phyloP scores from a whole-genome alignment of 257 asterid species.

The Fraxinus pennsylvanica region DNA sequence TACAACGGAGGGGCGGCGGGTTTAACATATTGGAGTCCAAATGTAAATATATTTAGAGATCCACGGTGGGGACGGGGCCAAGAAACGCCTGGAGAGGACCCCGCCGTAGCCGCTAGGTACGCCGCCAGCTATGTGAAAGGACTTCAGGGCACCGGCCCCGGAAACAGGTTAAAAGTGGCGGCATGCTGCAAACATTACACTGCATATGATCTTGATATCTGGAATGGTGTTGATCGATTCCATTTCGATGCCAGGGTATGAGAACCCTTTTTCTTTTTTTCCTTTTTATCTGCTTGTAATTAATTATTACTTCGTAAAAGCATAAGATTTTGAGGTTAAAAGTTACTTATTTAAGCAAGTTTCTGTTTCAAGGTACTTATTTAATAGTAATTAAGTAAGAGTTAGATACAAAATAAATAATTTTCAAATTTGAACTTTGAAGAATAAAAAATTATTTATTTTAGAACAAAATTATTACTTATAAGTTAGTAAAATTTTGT shows the following conservation, averaged over 20 bases:
- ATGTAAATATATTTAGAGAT: conserved; percentile 85
- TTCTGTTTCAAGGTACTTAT: background rate
- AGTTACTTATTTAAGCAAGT: background rate
- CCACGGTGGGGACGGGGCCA: conserved; percentile 93
- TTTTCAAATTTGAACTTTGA: background rate
- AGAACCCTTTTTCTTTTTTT: background rate
- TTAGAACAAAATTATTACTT: too few species aligned
- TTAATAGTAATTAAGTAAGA: too few species aligned
- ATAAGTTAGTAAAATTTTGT: too few species aligned
- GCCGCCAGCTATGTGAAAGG: conserved; percentile 74
- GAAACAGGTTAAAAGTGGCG: conserved; percentile 62
- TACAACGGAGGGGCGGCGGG: conserved; percentile 85
- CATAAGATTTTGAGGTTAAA: background rate
- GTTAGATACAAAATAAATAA: too few species aligned
- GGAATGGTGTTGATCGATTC: conserved; percentile 75
- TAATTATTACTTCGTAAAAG: background rate
- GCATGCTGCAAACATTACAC: conserved; percentile 93
- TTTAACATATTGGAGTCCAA: conserved; percentile 88
- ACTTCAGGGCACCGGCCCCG: conserved; percentile 56
- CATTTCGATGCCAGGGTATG: conserved; percentile 81
- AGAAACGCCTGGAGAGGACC: conserved; percentile 94
- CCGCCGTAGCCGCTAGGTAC: conserved; percentile 54
- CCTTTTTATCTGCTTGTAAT: background rate
- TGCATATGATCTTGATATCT: conserved; percentile 79
- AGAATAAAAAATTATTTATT: too few species aligned